phyloP scores from a whole-genome alignment of 805 yeast species.

The Nakazawaea molendinolei region DNA sequence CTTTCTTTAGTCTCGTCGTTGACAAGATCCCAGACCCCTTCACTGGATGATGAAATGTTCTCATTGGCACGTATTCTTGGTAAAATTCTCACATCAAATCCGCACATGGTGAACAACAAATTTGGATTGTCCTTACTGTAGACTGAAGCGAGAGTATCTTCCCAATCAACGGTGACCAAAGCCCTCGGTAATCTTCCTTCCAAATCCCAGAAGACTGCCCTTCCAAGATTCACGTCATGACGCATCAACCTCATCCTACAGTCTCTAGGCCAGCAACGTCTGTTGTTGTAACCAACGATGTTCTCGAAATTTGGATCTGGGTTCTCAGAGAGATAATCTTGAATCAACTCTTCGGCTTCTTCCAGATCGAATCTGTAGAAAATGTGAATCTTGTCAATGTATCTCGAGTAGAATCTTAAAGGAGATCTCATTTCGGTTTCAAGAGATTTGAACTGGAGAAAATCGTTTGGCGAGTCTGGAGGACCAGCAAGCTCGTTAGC shows the following conservation, averaged over 20 bases:
- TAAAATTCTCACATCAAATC: conserved; percentile 84
- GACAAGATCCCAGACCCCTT: conserved; percentile 88
- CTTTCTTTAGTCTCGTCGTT: conserved; percentile 70
- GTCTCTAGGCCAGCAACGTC: conserved; percentile 93
- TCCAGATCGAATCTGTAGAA: conserved; percentile 68
- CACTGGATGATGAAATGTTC: conserved; percentile 40
- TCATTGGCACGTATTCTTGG: conserved; percentile 63
- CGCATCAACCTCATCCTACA: conserved; percentile 85
- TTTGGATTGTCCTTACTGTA: conserved; percentile 90
- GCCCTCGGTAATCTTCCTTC: conserved; percentile 73
- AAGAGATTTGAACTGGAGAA: conserved; percentile 58
- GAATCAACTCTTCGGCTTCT: conserved; percentile 70
- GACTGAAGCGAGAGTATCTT: conserved; percentile 74
- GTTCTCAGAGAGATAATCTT: conserved; percentile 71
- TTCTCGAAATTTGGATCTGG: conserved; percentile 92
- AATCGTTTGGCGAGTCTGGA: conserved; percentile 63
- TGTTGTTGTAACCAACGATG: conserved; percentile 78
- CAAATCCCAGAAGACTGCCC: conserved; percentile 90
- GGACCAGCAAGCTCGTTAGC: conserved; percentile 86
- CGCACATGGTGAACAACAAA: conserved; percentile 83
- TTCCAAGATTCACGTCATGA: conserved; percentile 85
- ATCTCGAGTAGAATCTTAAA: conserved; percentile 72
- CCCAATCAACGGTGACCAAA: conserved; percentile 71
- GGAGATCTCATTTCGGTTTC: conserved; percentile 66
- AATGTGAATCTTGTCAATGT: conserved; percentile 75